Percentiles rank a stretch among this genome's conserved stretches.
Conservation (phyloP, 768 basidiomycete genomes). For the Lepiota venenata region DNA sequence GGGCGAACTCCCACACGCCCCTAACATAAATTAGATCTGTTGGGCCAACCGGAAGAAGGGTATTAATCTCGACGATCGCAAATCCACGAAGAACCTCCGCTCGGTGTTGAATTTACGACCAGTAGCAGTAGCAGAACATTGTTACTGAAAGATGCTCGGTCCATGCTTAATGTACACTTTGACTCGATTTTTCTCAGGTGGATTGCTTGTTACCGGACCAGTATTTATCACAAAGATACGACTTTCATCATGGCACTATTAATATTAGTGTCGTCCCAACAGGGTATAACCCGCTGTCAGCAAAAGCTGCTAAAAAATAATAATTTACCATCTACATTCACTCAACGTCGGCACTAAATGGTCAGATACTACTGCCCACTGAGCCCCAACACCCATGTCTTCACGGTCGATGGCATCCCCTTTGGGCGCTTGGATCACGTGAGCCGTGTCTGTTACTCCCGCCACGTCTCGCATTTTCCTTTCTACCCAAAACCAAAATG, state of each 20-base stretch:
- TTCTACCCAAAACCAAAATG: constrained; percentile 36
- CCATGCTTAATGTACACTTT: background rate
- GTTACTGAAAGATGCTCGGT: background rate
- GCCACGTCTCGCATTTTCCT: constrained; percentile 25
- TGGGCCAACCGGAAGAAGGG: constrained; percentile 3
- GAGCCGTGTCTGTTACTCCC: constrained; percentile 8
- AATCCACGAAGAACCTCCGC: background rate
- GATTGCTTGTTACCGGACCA: background rate
- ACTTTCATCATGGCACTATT: background rate
- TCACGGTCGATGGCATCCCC: too few relatives aligned
- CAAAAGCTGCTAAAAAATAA: background rate
- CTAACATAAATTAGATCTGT: constrained; percentile 1
- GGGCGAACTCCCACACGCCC: constrained; percentile 1
- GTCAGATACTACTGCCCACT: too few relatives aligned
- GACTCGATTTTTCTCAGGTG: background rate
- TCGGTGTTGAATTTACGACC: background rate
- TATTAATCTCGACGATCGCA: constrained; percentile 1
- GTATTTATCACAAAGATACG: background rate
- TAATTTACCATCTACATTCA: background rate
- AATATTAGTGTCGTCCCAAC: background rate
- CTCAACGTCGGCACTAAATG: background rate
- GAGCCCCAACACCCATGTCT: too few relatives aligned
- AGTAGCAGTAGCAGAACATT: background rate
- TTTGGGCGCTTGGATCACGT: background rate
- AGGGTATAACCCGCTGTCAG: background rate